Percentiles rank a stretch among this genome's conserved stretches.
Evolutionary conservation across 2,329 filamentous ascomycete species (phyloP).

Genomic region (Xylaria sp.): DNA sequence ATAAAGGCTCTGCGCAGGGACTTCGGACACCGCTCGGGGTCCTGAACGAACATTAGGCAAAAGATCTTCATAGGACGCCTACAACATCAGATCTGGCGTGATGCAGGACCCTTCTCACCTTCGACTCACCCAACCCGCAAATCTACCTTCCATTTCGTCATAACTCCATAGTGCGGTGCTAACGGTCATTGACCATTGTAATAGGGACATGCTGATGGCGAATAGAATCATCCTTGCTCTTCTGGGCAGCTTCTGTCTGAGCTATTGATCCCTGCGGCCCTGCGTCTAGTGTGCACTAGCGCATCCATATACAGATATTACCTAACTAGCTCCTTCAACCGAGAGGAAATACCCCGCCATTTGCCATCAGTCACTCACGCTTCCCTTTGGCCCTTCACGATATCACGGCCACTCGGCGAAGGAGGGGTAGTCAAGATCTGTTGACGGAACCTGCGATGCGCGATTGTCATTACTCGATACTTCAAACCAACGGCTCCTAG

Average conservation of each 20-base stretch:
- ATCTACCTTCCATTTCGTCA: conserved; percentile 33
- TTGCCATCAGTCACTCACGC: conserved; percentile 22
- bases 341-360: conserved; percentile 36
- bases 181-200: not conserved
- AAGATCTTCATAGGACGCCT: conserved; percentile 27
- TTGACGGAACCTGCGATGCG: conserved; percentile 16
- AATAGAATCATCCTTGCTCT: conserved; percentile 20
- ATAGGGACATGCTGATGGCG: conserved; percentile 16
- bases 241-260: not conserved
- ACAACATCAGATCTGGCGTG: conserved; percentile 30
- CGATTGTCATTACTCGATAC: conserved; percentile 20
- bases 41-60: conserved; percentile 9
- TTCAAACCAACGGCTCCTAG: conserved; percentile 3
- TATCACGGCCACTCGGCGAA: conserved; percentile 18
- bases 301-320: not conserved
- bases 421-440: conserved; percentile 10
- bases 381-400: conserved; percentile 24
- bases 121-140: conserved; percentile 36
- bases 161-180: conserved; percentile 22
- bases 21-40: not conserved
- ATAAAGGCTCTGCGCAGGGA: not conserved
- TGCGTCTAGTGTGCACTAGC: not conserved
- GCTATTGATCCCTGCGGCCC: conserved; percentile 5
- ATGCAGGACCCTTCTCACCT: conserved; percentile 38
- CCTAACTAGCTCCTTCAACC: conserved; percentile 2